These are phyloP conservation scores for Candolleomyces eurysporus DNA, from an alignment of 768 basidiomycete species.

Conservation along the genomic window DNA sequence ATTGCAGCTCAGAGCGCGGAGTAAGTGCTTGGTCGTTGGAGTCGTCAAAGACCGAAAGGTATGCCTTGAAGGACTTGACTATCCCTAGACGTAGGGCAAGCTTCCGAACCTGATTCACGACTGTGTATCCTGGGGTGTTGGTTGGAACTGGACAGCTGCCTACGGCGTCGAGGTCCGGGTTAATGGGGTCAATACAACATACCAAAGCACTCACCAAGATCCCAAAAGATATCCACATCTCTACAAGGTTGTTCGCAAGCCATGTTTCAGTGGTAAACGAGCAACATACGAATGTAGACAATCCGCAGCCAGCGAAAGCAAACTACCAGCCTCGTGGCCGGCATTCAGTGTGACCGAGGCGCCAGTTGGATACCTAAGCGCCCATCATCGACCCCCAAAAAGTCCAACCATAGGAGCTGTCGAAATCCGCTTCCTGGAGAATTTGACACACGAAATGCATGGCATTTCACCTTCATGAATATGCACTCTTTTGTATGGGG, in stretches of 20 bases:
- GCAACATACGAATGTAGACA: not conserved
- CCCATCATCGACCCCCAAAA: no score
- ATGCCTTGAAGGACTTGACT: slow-evolving; percentile 30
- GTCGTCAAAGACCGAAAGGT: slow-evolving; percentile 23
- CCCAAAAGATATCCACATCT: slow-evolving; percentile 23
- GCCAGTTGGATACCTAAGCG: no score
- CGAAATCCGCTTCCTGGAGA: no score
- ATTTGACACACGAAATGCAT: no score
- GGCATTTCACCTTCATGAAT: no score
- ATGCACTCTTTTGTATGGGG: no score
- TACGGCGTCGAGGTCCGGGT: slow-evolving; percentile 7
- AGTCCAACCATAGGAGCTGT: no score
- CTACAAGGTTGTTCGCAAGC: not conserved
- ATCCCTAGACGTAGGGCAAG: slow-evolving; percentile 26
- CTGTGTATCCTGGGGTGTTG: slow-evolving; percentile 22
- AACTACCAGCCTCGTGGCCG: not conserved
- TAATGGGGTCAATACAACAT: not conserved
- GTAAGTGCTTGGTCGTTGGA: not conserved
- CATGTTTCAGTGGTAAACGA: not conserved
- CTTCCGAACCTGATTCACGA: slow-evolving; percentile 24
- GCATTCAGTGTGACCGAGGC: no score
- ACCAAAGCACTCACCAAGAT: slow-evolving; percentile 18
- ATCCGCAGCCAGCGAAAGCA: not conserved
- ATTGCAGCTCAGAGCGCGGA: slow-evolving; percentile 26
- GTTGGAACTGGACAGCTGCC: slow-evolving; percentile 29